Conservation (phyloP, 208 protist genomes). For the Wallacemonas sp. region DNA sequence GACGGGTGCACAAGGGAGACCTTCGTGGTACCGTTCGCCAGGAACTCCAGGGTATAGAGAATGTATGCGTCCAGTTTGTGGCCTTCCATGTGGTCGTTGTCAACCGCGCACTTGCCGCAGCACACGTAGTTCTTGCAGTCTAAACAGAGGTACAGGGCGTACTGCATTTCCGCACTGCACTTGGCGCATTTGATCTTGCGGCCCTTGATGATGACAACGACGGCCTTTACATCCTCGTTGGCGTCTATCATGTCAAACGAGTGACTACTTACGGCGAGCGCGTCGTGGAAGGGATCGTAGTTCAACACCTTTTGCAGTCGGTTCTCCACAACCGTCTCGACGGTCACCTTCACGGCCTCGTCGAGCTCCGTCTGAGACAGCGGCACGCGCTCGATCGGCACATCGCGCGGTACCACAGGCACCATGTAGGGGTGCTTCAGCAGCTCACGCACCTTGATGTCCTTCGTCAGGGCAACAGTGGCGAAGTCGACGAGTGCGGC, state of each 20-base stretch:
- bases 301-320: conserved; percentile 57
- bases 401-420: background rate
- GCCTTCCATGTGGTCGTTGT: conserved; percentile 47
- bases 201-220: conserved; percentile 33
- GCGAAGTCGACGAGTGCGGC: conserved; percentile 52
- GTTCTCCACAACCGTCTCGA: conserved; percentile 46
- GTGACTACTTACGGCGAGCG: conserved; percentile 3
- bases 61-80: conserved; percentile 65
- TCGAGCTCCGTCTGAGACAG: conserved; percentile 41
- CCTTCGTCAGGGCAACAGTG: conserved; percentile 30
- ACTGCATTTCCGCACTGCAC: conserved; percentile 51
- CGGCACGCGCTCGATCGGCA: conserved; percentile 22
- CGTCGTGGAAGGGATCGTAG: conserved; percentile 50
- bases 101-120: conserved; percentile 76
- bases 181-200: conserved; percentile 51
- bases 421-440: conserved; percentile 56
- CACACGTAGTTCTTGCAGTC: conserved; percentile 50
- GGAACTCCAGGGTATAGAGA: conserved; percentile 58
- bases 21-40: conserved; percentile 20
- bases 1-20: conserved; percentile 49
- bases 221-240: conserved; percentile 10
- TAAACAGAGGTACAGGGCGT: conserved; percentile 61
- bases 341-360: conserved; percentile 36
- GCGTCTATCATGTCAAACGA: background rate
- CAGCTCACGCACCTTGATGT: conserved; percentile 29